phyloP scores from a whole-genome alignment of 176 grass and related monocot species.

The Canna indica region DNA sequence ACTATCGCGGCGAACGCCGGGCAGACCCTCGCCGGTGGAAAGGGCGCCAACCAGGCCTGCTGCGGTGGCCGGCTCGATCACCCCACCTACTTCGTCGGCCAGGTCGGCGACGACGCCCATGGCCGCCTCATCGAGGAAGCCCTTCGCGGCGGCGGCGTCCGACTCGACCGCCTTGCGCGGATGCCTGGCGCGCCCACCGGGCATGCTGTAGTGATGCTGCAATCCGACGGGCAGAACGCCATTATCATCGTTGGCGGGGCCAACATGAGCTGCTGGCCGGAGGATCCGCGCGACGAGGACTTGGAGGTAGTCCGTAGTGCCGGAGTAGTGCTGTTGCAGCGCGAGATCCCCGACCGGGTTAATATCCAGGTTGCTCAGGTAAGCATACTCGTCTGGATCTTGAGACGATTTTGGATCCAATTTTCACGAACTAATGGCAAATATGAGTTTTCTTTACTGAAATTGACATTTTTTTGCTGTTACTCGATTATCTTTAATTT shows the following conservation, averaged over 20 bases:
- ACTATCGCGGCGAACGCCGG: constrained; percentile 45
- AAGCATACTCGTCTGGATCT: neutral
- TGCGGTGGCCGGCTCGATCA: constrained; percentile 65
- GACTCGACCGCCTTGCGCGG: constrained; percentile 50
- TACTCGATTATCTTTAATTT: neutral
- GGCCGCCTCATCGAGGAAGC: constrained; percentile 71
- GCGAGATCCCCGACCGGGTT: constrained; percentile 93
- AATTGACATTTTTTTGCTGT: neutral
- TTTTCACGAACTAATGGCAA: neutral
- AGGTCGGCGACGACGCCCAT: constrained; percentile 73
- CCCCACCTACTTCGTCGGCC: constrained; percentile 68
- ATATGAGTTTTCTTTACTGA: neutral
- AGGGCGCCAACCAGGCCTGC: constrained; percentile 79
- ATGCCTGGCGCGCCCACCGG: constrained; percentile 45
- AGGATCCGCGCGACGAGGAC: constrained; percentile 39
- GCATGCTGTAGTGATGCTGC: constrained; percentile 93
- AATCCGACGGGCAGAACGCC: constrained; percentile 81
- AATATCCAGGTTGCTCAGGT: constrained; percentile 87
- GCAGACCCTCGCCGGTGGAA: constrained; percentile 47
- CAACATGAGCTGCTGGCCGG: constrained; percentile 84
- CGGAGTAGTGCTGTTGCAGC: constrained; percentile 65
- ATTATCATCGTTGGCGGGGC: constrained; percentile 97
- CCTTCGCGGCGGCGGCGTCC: constrained; percentile 46
- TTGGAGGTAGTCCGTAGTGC: constrained; percentile 55
- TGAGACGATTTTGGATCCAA: neutral